Evolutionary conservation across 108 stramenopile genomes (phyloP).

Genomic region (Fragilaria radians): DNA sequence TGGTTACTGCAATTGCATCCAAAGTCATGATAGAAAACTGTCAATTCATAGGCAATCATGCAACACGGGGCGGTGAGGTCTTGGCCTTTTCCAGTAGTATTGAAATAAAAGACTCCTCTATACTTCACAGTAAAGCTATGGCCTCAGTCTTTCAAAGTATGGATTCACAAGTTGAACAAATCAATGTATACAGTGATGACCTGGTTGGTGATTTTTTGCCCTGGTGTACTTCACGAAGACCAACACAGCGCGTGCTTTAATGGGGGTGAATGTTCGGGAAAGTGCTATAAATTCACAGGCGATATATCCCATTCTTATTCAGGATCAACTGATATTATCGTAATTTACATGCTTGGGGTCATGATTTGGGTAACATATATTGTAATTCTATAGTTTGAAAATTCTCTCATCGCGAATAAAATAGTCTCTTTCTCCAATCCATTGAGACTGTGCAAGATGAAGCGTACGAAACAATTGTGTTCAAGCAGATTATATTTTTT

Average conservation of each 20-base stretch:
- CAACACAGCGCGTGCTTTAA: neutral
- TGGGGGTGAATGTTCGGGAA: neutral
- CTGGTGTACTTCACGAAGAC: neutral
- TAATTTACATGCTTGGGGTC: too few relatives aligned
- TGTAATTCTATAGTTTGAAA: too few relatives aligned
- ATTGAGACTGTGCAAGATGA: too few relatives aligned
- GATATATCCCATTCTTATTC: too few relatives aligned
- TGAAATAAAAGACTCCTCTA: neutral
- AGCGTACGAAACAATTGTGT: too few relatives aligned
- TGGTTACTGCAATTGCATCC: neutral
- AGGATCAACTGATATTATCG: too few relatives aligned
- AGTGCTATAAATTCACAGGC: too few relatives aligned
- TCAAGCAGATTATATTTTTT: too few relatives aligned
- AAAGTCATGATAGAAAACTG: neutral
- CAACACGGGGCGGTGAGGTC: neutral
- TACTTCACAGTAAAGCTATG: neutral
- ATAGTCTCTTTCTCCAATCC: too few relatives aligned
- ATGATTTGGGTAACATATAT: too few relatives aligned
- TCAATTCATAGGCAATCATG: neutral
- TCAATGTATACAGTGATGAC: neutral
- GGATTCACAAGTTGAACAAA: neutral
- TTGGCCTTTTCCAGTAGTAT: neutral
- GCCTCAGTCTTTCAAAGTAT: neutral
- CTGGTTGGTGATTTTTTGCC: neutral
- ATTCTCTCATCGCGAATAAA: too few relatives aligned